phyloP scores from a whole-genome alignment of 331 rosid species.

The Saraca asoca region DNA sequence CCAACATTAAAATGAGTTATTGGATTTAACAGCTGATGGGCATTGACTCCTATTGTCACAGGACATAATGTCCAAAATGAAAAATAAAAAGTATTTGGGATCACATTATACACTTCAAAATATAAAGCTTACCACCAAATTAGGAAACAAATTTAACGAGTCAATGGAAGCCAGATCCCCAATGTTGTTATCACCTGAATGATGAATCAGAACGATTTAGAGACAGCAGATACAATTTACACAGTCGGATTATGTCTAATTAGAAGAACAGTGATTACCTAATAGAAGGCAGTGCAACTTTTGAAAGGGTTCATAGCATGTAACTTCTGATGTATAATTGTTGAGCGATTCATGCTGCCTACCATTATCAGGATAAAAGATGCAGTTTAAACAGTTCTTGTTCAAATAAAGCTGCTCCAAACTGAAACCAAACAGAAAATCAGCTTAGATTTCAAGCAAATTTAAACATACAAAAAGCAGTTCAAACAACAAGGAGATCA shows the following conservation, averaged over 20 bases:
- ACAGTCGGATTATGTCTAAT: constrained; percentile 19
- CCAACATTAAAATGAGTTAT: constrained; percentile 16
- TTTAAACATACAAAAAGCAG: constrained; percentile 19
- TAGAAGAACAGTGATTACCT: constrained; percentile 52
- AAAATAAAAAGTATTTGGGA: constrained; percentile 26
- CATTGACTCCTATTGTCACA: constrained; percentile 16
- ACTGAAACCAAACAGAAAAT: constrained; percentile 55
- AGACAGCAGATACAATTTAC: constrained; percentile 25
- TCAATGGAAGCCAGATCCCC: constrained; percentile 71
- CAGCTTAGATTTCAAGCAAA: constrained; percentile 30
- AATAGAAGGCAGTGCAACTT: constrained; percentile 78
- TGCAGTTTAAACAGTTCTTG: constrained; percentile 69
- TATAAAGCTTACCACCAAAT: constrained; percentile 69
- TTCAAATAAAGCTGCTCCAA: constrained; percentile 94
- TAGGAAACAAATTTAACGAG: constrained; percentile 72
- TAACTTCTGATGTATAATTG: constrained; percentile 32
- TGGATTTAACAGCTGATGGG: constrained; percentile 25
- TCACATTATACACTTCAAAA: constrained; percentile 20
- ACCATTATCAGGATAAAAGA: constrained; percentile 59
- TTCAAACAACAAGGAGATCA: constrained; percentile 21
- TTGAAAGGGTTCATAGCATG: constrained; percentile 54
- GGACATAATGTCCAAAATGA: constrained; percentile 20
- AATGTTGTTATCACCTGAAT: constrained; percentile 78
- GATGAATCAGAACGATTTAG: constrained; percentile 35
- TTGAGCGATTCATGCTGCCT: constrained; percentile 29